Evolutionary conservation across 2,329 filamentous ascomycete species (phyloP).

Genomic region (Arthrobotrys musiformis): DNA sequence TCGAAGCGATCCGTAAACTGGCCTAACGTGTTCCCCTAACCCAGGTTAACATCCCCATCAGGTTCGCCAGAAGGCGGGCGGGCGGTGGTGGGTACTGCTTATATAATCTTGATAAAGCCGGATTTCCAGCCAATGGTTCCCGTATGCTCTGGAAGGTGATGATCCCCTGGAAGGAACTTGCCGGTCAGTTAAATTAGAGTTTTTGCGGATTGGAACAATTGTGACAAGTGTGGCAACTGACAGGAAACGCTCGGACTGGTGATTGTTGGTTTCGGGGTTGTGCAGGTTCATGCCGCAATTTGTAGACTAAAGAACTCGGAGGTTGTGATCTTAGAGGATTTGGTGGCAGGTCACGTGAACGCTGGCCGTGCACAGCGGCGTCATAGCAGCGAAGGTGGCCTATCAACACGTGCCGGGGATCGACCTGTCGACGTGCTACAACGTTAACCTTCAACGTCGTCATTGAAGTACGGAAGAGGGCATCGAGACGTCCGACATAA

Average conservation of each 20-base stretch:
- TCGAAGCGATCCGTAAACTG: constrained; percentile 11
- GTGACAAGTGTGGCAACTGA: background rate
- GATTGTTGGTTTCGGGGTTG: background rate
- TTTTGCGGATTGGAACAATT: background rate
- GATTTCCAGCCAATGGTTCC: background rate
- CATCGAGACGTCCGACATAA: constrained; percentile 10
- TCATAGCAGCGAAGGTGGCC: constrained; percentile 13
- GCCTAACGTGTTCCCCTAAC: background rate
- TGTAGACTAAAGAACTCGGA: background rate
- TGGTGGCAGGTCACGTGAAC: constrained; percentile 2
- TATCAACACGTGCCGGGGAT: constrained; percentile 16
- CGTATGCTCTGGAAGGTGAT: background rate
- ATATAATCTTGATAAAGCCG: background rate
- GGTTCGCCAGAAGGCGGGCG: background rate
- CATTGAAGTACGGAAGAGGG: background rate
- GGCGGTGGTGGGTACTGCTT: background rate
- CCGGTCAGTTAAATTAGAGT: background rate
- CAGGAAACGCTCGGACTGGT: constrained; percentile 1
- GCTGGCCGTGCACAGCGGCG: background rate
- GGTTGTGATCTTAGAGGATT: background rate
- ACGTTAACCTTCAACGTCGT: constrained; percentile 1
- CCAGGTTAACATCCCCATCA: background rate
- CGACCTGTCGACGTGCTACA: background rate
- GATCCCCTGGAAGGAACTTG: background rate
- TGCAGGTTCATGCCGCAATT: background rate